These are phyloP conservation scores for Penicillium silybi DNA, from an alignment of 495 filamentous ascomycete species.

Conservation along the genomic window DNA sequence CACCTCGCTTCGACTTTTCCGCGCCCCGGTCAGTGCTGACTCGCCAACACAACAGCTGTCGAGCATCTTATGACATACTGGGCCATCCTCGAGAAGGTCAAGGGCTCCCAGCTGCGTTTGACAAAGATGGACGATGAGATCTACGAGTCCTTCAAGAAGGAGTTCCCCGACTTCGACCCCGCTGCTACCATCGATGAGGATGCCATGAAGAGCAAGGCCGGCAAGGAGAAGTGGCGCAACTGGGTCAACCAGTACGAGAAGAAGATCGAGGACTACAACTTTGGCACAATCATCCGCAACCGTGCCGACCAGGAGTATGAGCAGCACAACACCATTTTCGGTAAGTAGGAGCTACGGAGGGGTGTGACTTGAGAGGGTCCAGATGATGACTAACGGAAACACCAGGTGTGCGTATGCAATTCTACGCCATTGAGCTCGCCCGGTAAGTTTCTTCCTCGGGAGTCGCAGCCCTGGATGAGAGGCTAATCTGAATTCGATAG, in stretches of 20 bases:
- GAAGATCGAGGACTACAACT: constrained; percentile 92
- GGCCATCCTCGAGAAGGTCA: constrained; percentile 86
- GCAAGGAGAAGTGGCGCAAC: constrained; percentile 93
- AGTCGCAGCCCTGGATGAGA: constrained; percentile 5
- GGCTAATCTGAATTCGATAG: constrained; percentile 31
- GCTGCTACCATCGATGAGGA: constrained; percentile 78
- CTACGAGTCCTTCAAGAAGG: constrained; percentile 74
- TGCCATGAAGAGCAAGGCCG: constrained; percentile 93
- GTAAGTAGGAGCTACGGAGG: constrained; percentile 14
- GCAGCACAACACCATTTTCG: constrained; percentile 85
- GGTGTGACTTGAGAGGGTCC: not conserved
- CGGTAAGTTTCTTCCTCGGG: constrained; percentile 46
- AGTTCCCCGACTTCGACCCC: constrained; percentile 92
- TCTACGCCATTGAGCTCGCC: constrained; percentile 95
- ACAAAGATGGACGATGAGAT: constrained; percentile 96
- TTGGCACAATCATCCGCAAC: constrained; percentile 83
- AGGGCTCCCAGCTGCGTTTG: constrained; percentile 77
- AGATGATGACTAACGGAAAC: not conserved
- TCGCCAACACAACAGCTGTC: constrained; percentile 57
- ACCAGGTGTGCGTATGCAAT: constrained; percentile 77
- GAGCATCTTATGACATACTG: constrained; percentile 97
- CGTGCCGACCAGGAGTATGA: constrained; percentile 81
- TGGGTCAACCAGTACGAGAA: constrained; percentile 95
- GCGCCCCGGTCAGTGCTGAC: not conserved
- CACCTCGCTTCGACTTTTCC: not conserved